Evolutionary conservation across 129 eudicot species (phyloP), one percentile per base, ranked within the genome.

Genomic region (Rutidosis leptorrhynchoides): DNA sequence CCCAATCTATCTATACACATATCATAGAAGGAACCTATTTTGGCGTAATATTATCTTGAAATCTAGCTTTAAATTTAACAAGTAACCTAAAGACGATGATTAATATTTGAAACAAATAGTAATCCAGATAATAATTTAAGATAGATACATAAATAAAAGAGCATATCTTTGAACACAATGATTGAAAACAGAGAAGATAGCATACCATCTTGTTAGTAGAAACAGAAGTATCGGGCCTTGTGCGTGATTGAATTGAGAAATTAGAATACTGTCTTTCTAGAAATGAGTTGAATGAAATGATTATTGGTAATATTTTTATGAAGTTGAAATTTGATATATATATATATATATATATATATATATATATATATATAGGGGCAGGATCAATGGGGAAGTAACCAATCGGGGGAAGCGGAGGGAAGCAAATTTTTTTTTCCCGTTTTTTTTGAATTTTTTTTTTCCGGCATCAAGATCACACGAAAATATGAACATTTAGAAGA

Each of bases 231-330:
- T 78, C 29, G 74, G 78, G 84, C 57, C 82, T 73, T 24, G 75
- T 21, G 77, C 80, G 82, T 72, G 83, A 82, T 22, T 78, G 90
- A 78, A 90, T 85, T 14, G 97, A 80, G 70, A 90, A 87, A 43
- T 77, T 77, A 8, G 88, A 76, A 61, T 45, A 81, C 70, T 52
- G 81, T 53, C 32, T 80, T 22, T 72, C 80, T 23, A 60, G 6
- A 16, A 10, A 11, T 14, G 42, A 20, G 55, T 53, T 12, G 30
- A 21, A 19, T 73, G 59, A 30, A 17, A 12, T 72, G 82, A 45
- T 20, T 53, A 29, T 40, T 48, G 32, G 76, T 40, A 45, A 40
- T 6, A 14, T 15, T 62, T 43, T n/a, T 68, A 63, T 68, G 67
- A 52, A 61, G 58, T 40, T 71, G 67, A 60, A 65, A 52, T 21